These are phyloP conservation scores for Allantophomopsis lycopodina DNA, from an alignment of 2,329 filamentous ascomycete species.

Conservation along the genomic window DNA sequence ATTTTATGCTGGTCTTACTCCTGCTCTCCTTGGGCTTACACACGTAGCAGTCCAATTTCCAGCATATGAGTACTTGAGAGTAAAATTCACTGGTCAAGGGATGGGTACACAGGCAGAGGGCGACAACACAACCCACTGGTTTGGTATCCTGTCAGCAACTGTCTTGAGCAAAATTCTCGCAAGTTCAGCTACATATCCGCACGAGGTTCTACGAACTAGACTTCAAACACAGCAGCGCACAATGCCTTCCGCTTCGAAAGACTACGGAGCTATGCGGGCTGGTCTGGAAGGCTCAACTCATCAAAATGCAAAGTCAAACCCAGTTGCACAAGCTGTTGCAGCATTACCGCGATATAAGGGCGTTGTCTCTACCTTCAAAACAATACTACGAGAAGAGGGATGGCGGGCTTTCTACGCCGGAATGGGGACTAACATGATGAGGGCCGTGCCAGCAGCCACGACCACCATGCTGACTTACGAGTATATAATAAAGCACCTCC, in stretches of 20 bases:
- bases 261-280: constrained; percentile 32
- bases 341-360: constrained; percentile 50
- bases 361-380: constrained; percentile 67
- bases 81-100: constrained; percentile 73
- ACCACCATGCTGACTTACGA: constrained; percentile 98
- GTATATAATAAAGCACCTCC: constrained; percentile 33
- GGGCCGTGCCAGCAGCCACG: constrained; percentile 86
- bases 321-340: constrained; percentile 15
- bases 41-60: constrained; percentile 98
- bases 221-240: constrained; percentile 85
- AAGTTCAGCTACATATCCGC: constrained; percentile 90
- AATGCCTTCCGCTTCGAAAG: constrained; percentile 32
- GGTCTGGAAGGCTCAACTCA: constrained; percentile 12
- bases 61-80: constrained; percentile 87
- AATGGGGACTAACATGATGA: constrained; percentile 94
- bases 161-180: constrained; percentile 91
- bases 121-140: constrained; percentile 55
- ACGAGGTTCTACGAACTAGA: constrained; percentile 88
- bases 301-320: constrained; percentile 4
- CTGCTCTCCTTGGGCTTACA: constrained; percentile 78
- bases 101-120: constrained; percentile 55
- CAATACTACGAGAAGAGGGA: constrained; percentile 80
- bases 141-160: constrained; percentile 76
- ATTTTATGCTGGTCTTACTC: constrained; percentile 91
- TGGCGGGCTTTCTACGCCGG: constrained; percentile 96